A percentile compares a stretch with the other conserved stretches of the same genome.
phyloP scores from a whole-genome alignment of 805 yeast genomes.

The Pichia pseudocactophila region DNA sequence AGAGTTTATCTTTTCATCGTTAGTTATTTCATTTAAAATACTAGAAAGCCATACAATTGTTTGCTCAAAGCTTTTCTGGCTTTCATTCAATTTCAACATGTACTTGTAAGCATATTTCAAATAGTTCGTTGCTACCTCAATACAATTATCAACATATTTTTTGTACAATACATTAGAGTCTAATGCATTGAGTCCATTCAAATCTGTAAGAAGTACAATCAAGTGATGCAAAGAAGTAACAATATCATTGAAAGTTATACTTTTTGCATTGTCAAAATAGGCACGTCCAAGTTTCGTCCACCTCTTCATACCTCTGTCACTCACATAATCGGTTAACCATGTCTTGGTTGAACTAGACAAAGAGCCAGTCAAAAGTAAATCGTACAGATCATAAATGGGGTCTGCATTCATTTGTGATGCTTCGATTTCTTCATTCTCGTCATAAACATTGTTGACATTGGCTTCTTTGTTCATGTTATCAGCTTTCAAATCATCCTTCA shows the following conservation, averaged over 20 bases:
- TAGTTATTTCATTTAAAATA: conserved; percentile 30
- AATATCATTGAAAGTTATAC: conserved; percentile 38
- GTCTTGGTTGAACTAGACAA: conserved; percentile 41
- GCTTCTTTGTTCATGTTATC: background rate
- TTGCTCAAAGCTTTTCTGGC: conserved; percentile 36
- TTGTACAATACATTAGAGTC: conserved; percentile 15
- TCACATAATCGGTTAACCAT: conserved; percentile 58
- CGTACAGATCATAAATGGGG: conserved; percentile 35
- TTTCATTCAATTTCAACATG: conserved; percentile 37
- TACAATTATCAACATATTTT: conserved; percentile 13
- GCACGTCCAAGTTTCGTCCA: conserved; percentile 44
- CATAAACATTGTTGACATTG: conserved; percentile 3
- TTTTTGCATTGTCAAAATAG: conserved; percentile 42
- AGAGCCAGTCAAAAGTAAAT: conserved; percentile 45
- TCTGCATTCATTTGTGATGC: conserved; percentile 12
- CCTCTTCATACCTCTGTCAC: conserved; percentile 54
- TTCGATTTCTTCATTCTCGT: background rate
- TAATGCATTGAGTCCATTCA: conserved; percentile 31
- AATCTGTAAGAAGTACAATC: conserved; percentile 35
- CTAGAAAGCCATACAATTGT: conserved; percentile 37
- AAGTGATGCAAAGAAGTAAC: conserved; percentile 51
- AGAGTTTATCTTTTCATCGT: conserved; percentile 27
- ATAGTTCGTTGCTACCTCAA: conserved; percentile 17
- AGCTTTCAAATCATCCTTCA: conserved; percentile 13
- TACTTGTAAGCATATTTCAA: conserved; percentile 29